Percentiles rank a stretch among this genome's conserved stretches.
These are phyloP conservation scores for Immersiella caudata DNA, from an alignment of 495 filamentous ascomycete genomes.

Conservation along the genomic window DNA sequence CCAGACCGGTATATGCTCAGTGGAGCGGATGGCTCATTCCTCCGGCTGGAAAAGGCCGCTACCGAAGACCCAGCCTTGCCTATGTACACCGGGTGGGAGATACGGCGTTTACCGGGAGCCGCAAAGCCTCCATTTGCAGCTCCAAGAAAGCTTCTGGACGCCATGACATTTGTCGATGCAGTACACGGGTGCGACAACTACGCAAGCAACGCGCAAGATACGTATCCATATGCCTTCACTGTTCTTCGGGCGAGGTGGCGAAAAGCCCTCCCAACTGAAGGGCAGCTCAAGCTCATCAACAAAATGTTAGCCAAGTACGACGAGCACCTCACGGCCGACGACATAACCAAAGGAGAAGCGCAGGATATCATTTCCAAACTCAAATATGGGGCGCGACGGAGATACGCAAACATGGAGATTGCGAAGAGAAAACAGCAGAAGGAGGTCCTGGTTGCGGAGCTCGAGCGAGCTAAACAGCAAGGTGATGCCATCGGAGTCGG, in stretches of 20 bases:
- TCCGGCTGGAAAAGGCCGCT: conserved; percentile 61
- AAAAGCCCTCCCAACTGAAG: conserved; percentile 60
- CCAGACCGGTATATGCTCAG: conserved; percentile 67
- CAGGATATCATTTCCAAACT: conserved; percentile 92
- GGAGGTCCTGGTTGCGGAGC: conserved; percentile 44
- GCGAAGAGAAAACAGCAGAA: conserved; percentile 51
- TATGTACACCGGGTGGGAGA: conserved; percentile 42
- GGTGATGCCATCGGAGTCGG: conserved; percentile 67
- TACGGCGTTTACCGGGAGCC: conserved; percentile 40
- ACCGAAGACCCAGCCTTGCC: conserved; percentile 24
- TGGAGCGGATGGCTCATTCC: conserved; percentile 54
- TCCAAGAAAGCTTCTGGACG: conserved; percentile 65
- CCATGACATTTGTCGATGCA: conserved; percentile 65
- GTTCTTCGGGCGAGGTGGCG: conserved; percentile 67
- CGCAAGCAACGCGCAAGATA: conserved; percentile 49
- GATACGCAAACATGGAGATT: conserved; percentile 59
- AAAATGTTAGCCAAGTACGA: conserved; percentile 55
- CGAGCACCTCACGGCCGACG: conserved; percentile 54
- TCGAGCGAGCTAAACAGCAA: conserved; percentile 44
- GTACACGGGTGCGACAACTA: conserved; percentile 84
- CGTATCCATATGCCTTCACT: conserved; percentile 64
- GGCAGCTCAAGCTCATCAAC: conserved; percentile 75
- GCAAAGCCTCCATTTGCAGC: conserved; percentile 61
- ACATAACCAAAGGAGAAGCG: conserved; percentile 79
- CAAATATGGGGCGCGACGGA: conserved; percentile 76